phyloP scores from a whole-genome alignment of 805 yeast species.

The Priceomyces haplophilus region DNA sequence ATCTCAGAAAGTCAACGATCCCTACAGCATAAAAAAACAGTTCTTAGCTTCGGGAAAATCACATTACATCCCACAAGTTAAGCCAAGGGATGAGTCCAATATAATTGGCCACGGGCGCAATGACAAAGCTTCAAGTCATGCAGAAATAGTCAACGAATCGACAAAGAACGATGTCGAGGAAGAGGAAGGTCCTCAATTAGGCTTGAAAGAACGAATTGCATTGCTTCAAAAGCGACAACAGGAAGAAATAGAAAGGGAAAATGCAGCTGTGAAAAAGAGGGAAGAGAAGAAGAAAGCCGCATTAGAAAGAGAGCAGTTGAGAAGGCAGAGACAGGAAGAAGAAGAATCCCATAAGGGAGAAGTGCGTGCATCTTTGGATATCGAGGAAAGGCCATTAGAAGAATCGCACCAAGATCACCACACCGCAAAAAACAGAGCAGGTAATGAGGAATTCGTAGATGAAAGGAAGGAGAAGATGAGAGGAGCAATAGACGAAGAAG shows the following conservation, averaged over 20 bases:
- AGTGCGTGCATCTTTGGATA: constrained; percentile 6
- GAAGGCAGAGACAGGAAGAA: constrained; percentile 25
- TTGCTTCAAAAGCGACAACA: constrained; percentile 76
- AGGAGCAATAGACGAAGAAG: constrained; percentile 10
- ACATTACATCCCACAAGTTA: constrained; percentile 52
- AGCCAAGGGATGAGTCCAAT: constrained; percentile 37
- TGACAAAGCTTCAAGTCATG: constrained; percentile 18
- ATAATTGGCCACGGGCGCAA: constrained; percentile 29
- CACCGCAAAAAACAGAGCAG: neutral
- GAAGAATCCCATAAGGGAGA: constrained; percentile 15
- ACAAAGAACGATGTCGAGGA: constrained; percentile 34
- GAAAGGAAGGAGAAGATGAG: constrained; percentile 7
- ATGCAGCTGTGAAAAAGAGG: constrained; percentile 51
- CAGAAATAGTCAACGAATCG: constrained; percentile 24
- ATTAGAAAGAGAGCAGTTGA: constrained; percentile 19
- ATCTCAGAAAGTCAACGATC: constrained; percentile 37
- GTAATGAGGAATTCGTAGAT: neutral
- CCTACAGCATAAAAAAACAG: constrained; percentile 51
- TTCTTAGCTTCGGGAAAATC: constrained; percentile 57
- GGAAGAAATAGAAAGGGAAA: constrained; percentile 74
- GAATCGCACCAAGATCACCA: neutral
- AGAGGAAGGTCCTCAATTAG: constrained; percentile 68
- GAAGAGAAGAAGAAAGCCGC: constrained; percentile 45
- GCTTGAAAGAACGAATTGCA: constrained; percentile 84
- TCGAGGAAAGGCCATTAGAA: constrained; percentile 3